These are phyloP conservation scores for Phytophthora pseudosyringae DNA, from an alignment of 352 stramenopile species.

Conservation along the genomic window DNA sequence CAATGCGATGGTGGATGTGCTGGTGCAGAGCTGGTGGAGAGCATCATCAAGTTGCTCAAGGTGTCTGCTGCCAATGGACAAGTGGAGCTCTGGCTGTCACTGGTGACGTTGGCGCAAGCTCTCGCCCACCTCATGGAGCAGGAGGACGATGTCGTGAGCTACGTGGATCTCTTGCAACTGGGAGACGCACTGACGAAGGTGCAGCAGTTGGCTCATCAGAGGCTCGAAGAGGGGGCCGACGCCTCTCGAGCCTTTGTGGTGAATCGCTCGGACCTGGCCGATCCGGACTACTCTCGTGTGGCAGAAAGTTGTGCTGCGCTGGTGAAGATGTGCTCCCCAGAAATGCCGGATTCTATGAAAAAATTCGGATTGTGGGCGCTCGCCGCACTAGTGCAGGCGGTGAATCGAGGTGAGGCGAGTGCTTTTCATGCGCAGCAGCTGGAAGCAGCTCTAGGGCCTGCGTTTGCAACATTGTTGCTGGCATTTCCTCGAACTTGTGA, in stretches of 20 bases:
- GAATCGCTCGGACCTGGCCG: slow-evolving; percentile 18
- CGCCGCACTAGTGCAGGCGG: slow-evolving; percentile 39
- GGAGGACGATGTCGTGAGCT: slow-evolving; percentile 42
- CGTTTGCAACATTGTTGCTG: slow-evolving; percentile 47
- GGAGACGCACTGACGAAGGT: slow-evolving; percentile 48
- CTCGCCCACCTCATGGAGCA: slow-evolving; percentile 47
- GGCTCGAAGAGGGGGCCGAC: slow-evolving; percentile 19
- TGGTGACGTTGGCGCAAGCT: slow-evolving; percentile 44
- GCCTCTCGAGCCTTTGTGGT: slow-evolving; percentile 23
- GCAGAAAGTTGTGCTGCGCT: slow-evolving; percentile 40
- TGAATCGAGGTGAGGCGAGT: slow-evolving; percentile 31
- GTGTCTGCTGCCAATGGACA: slow-evolving; percentile 17
- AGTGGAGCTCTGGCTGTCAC: slow-evolving; percentile 36
- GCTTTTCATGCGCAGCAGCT: slow-evolving; percentile 30
- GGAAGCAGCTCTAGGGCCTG: slow-evolving; percentile 42
- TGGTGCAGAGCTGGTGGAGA: slow-evolving; percentile 35
- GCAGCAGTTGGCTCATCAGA: slow-evolving; percentile 27
- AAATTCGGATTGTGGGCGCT: slow-evolving; percentile 52
- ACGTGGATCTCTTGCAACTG: slow-evolving; percentile 56
- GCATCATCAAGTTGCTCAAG: slow-evolving; percentile 39
- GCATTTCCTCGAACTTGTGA: slow-evolving; percentile 43
- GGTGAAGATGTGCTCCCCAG: slow-evolving; percentile 53
- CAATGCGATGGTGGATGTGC: slow-evolving; percentile 3
- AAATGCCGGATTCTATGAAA: slow-evolving; percentile 61
- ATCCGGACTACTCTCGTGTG: slow-evolving; percentile 17